These are phyloP conservation scores for Hemileia vastatrix DNA, from an alignment of 1,284 basidiomycete genomes.

Conservation along the genomic window DNA sequence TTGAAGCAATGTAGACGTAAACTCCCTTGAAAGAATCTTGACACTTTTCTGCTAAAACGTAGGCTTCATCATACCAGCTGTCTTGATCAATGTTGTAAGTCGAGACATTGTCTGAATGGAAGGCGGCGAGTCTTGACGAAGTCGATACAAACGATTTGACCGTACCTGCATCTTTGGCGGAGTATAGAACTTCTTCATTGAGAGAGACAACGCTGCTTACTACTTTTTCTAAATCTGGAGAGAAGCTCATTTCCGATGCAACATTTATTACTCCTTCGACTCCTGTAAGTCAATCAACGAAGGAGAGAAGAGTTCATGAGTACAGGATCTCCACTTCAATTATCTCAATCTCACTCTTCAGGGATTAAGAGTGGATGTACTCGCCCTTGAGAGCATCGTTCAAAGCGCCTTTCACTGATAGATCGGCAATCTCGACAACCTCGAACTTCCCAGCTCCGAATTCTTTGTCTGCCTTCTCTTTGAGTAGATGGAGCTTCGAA, in stretches of 20 bases:
- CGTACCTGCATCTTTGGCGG: background rate
- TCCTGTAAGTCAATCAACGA: no score
- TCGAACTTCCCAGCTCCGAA: background rate
- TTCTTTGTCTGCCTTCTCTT: background rate
- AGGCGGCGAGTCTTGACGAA: background rate
- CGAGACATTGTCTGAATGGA: background rate
- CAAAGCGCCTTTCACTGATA: background rate
- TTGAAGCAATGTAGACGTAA: background rate
- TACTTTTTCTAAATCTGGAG: background rate
- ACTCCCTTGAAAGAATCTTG: background rate
- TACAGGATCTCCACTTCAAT: no score
- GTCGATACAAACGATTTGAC: background rate
- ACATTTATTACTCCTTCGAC: no score
- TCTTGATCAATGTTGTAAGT: background rate
- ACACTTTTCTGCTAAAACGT: background rate
- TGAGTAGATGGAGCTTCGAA: background rate
- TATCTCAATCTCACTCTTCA: no score
- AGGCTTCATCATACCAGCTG: background rate
- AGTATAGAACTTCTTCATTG: background rate
- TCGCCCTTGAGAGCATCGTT: background rate
- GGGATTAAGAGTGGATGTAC: background rate
- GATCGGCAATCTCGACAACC: background rate
- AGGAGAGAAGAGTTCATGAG: no score
- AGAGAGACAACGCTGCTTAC: background rate
- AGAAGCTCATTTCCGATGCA: background rate